These are phyloP conservation scores for Globisporangium barbulae DNA, from an alignment of 352 stramenopile species.

Conservation along the genomic window DNA sequence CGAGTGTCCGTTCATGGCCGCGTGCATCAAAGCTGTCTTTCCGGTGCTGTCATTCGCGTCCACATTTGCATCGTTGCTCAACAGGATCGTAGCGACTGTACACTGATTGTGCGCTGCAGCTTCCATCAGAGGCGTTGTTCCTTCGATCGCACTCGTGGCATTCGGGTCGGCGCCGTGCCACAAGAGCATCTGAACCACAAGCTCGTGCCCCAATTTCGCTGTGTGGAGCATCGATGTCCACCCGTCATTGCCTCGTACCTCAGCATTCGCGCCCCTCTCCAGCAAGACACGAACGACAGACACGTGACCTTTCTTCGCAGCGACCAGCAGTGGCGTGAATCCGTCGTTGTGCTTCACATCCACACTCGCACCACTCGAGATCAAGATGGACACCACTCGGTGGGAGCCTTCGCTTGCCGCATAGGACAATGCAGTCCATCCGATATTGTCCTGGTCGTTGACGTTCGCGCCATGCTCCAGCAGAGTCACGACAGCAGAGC, in stretches of 20 bases:
- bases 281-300: neutral
- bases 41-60: constrained; percentile 2
- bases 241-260: constrained; percentile 1
- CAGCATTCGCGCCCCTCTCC: constrained; percentile 5
- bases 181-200: neutral
- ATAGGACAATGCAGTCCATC: constrained; percentile 11
- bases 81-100: neutral
- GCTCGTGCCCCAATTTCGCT: constrained; percentile 2
- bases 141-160: neutral
- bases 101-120: neutral
- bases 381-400: neutral
- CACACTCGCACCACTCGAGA: neutral
- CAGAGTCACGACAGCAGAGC: neutral
- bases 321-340: constrained; percentile 8
- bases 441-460: constrained; percentile 7
- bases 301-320: constrained; percentile 5
- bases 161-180: constrained; percentile 3
- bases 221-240: constrained; percentile 15
- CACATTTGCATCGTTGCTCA: neutral
- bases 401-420: constrained; percentile 12
- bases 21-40: constrained; percentile 9
- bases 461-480: constrained; percentile 7
- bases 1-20: neutral
- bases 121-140: neutral
- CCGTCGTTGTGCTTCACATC: constrained; percentile 6